Conservation (phyloP, 108 stramenopile species). For the Aurantiochytrium sp. region DNA sequence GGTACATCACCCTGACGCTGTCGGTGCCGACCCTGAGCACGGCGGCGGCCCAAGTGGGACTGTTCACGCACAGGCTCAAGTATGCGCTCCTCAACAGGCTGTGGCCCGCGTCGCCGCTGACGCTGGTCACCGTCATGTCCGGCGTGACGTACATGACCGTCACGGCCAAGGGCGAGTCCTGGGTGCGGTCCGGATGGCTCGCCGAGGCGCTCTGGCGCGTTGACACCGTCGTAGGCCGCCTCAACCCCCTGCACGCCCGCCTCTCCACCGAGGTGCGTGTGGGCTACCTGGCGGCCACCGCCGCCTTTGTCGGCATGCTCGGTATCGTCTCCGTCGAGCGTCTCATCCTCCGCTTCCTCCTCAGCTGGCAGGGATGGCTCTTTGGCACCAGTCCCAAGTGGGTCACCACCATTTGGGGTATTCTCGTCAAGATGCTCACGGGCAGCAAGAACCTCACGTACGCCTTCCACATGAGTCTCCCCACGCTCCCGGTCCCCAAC, state of each 20-base stretch:
- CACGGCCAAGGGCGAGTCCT: neutral
- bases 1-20: neutral
- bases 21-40: neutral
- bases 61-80: neutral
- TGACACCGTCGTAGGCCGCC: neutral
- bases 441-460: conserved; percentile 17
- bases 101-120: neutral
- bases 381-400: neutral
- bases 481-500: conserved; percentile 16
- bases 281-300: conserved; percentile 19
- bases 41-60: neutral
- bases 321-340: conserved; percentile 13
- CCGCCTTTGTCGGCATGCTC: conserved; percentile 20
- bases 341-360: neutral
- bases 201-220: neutral
- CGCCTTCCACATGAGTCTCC: conserved; percentile 4
- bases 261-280: neutral
- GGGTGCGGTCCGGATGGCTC: conserved; percentile 28
- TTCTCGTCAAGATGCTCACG: neutral
- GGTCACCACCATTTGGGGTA: neutral
- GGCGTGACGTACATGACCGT: neutral
- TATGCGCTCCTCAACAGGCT: neutral
- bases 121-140: neutral
- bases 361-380: conserved; percentile 18
- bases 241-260: neutral